These are phyloP conservation scores for Dendryphion nanum DNA, from an alignment of 2,329 filamentous ascomycete genomes.

Conservation along the genomic window DNA sequence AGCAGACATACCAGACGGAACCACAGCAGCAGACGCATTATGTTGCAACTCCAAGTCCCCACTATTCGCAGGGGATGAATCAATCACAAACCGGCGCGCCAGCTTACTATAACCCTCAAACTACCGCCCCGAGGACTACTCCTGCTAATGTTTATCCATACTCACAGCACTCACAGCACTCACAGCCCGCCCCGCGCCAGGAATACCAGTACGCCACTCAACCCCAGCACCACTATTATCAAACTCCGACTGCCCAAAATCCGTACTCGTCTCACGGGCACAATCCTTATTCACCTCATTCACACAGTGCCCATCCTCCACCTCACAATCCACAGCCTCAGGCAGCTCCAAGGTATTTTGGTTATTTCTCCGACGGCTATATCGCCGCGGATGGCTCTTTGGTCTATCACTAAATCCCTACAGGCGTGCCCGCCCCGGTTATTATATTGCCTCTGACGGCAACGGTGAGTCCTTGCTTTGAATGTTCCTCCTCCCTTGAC, in stretches of 20 bases:
- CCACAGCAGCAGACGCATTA: too few relatives aligned
- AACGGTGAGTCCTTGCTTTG: constrained; percentile 32
- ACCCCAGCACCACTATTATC: constrained; percentile 13
- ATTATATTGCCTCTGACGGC: constrained; percentile 39
- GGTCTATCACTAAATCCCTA: constrained; percentile 41
- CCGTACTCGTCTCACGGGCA: too few relatives aligned
- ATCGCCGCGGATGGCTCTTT: too few relatives aligned
- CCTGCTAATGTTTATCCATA: too few relatives aligned
- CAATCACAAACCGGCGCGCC: too few relatives aligned
- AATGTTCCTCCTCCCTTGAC: neutral
- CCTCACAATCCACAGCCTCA: constrained; percentile 1
- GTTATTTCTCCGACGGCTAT: constrained; percentile 36
- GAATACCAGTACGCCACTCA: neutral
- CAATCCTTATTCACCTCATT: too few relatives aligned
- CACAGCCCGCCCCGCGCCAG: neutral
- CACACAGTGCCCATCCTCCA: constrained; percentile 20
- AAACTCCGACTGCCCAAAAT: constrained; percentile 13
- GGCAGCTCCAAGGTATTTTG: constrained; percentile 42
- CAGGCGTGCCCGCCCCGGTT: constrained; percentile 34
- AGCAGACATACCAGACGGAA: too few relatives aligned
- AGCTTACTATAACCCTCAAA: too few relatives aligned
- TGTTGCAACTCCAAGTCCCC: too few relatives aligned
- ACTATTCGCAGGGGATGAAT: too few relatives aligned
- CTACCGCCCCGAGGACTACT: too few relatives aligned
- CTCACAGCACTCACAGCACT: neutral